Evolutionary conservation across 306 rosid species (phyloP).

Genomic region (Notholithocarpus densiflorus): DNA sequence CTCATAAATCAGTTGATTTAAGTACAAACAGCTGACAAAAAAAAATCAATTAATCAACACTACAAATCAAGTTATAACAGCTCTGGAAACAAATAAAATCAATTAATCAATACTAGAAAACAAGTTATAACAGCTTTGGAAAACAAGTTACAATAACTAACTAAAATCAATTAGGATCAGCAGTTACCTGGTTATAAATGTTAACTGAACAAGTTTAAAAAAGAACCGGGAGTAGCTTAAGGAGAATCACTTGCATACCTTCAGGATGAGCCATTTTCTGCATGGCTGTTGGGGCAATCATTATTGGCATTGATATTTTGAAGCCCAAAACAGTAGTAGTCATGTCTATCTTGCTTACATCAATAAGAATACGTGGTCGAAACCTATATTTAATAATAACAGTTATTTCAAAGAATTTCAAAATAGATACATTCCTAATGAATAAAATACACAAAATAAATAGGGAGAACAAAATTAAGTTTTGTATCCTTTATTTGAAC

Average conservation of each 20-base stretch:
- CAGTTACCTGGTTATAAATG: neutral
- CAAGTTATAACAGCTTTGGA: too few species aligned
- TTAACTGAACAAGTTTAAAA: neutral
- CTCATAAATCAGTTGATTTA: neutral
- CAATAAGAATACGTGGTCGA: slow-evolving; percentile 92
- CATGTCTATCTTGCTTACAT: slow-evolving; percentile 94
- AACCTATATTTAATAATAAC: slow-evolving; percentile 49
- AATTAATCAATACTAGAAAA: neutral
- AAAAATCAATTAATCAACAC: neutral
- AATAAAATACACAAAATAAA: neutral
- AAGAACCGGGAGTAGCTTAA: slow-evolving; percentile 6
- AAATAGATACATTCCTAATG: neutral
- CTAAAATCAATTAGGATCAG: neutral
- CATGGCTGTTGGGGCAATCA: slow-evolving; percentile 94
- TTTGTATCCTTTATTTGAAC: neutral
- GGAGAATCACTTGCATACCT: slow-evolving; percentile 43
- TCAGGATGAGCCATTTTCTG: slow-evolving; percentile 99
- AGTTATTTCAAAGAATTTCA: slow-evolving; percentile 12
- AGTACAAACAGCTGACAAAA: neutral
- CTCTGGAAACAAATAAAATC: neutral
- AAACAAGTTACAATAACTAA: neutral
- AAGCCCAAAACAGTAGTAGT: slow-evolving; percentile 82
- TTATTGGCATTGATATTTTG: slow-evolving; percentile 98
- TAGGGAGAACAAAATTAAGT: neutral
- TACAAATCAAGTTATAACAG: neutral